phyloP scores from a whole-genome alignment of 176 grass and related monocot species.

The Cenchrus fungigraminus region DNA sequence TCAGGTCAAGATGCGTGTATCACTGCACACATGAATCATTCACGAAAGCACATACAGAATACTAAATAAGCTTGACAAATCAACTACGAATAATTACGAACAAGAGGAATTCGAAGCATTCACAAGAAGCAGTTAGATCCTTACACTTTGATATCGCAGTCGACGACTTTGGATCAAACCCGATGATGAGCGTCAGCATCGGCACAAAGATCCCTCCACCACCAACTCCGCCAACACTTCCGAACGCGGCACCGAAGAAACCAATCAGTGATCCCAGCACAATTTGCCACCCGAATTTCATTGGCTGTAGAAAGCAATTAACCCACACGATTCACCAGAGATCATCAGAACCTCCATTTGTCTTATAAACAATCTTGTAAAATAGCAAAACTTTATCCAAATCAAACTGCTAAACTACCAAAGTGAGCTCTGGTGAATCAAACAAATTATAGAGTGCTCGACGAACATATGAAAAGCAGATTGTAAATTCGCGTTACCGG shows the following conservation, averaged over 20 bases:
- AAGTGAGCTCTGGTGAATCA: too few relatives aligned
- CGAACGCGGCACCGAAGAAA: constrained; percentile 74
- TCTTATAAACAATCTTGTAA: neutral
- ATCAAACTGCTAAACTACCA: constrained; percentile 15
- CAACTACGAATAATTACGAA: neutral
- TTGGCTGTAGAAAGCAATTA: constrained; percentile 32
- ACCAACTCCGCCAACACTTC: constrained; percentile 76
- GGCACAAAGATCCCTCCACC: constrained; percentile 85
- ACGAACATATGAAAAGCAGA: neutral
- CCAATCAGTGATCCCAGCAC: constrained; percentile 61
- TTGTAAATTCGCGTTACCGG: constrained; percentile 49
- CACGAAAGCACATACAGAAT: neutral
- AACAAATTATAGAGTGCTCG: neutral
- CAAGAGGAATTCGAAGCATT: neutral
- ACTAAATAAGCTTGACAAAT: constrained; percentile 1
- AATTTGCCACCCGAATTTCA: constrained; percentile 77
- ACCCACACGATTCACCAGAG: neutral
- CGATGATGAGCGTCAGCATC: constrained; percentile 81
- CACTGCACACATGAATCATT: constrained; percentile 30
- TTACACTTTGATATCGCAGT: constrained; percentile 86
- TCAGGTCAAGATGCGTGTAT: neutral
- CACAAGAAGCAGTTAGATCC: constrained; percentile 18
- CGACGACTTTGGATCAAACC: constrained; percentile 79
- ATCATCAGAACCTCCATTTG: neutral
- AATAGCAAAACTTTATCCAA: neutral